These are phyloP conservation scores for Cordia subcordata DNA, from an alignment of 257 asterid species.

Conservation along the genomic window DNA sequence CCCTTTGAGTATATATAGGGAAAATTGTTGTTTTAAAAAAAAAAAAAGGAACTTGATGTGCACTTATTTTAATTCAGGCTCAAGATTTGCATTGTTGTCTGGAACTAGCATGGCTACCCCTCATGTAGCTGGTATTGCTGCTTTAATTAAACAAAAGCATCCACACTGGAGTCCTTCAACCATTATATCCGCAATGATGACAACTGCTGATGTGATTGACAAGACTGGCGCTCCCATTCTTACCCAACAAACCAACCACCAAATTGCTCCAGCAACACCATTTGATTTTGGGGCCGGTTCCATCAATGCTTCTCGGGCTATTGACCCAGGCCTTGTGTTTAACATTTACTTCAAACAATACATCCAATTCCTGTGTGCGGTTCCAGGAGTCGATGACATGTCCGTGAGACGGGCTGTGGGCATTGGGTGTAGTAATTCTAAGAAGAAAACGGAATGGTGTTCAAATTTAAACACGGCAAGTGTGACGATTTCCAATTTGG, in stretches of 20 bases:
- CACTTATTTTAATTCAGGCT: constrained; percentile 30
- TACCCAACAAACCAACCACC: constrained; percentile 33
- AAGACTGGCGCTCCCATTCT: constrained; percentile 36
- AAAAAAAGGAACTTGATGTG: no score
- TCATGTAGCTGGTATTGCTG: constrained; percentile 61
- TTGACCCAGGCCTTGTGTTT: constrained; percentile 63
- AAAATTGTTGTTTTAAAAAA: no score
- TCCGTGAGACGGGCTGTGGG: constrained; percentile 47
- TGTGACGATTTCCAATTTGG: constrained; percentile 53
- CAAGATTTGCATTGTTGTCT: constrained; percentile 48
- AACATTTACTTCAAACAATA: constrained; percentile 41
- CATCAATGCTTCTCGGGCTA: constrained; percentile 51
- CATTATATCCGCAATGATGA: constrained; percentile 63
- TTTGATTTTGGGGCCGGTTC: constrained; percentile 65
- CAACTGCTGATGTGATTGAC: constrained; percentile 45
- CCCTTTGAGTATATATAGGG: no score
- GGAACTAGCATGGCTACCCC: constrained; percentile 79
- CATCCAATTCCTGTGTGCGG: constrained; percentile 49
- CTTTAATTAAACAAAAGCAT: constrained; percentile 59
- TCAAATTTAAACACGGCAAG: constrained; percentile 61
- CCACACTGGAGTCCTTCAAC: constrained; percentile 58
- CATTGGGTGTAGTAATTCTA: constrained; percentile 31
- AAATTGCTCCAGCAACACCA: constrained; percentile 52
- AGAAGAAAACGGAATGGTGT: constrained; percentile 37
- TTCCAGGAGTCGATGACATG: constrained; percentile 60